A percentile compares a stretch with the other conserved stretches of the same genome.
These are phyloP conservation scores for Gleditsia sinensis DNA, from an alignment of 306 rosid species.

Conservation along the genomic window DNA sequence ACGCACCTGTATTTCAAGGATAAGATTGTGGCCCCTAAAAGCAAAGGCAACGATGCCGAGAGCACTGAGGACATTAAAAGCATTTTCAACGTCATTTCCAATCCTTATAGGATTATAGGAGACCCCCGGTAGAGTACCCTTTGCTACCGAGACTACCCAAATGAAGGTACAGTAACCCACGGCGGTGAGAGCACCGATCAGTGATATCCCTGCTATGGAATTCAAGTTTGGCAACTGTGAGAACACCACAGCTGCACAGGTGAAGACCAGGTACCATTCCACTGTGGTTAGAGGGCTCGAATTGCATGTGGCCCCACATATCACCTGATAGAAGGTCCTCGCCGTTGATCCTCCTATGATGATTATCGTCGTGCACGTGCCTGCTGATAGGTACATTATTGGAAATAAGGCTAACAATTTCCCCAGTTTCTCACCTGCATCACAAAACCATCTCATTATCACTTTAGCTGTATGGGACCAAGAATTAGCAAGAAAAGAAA, in stretches of 20 bases:
- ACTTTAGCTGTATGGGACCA: no score
- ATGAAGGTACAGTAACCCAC: conserved; percentile 10
- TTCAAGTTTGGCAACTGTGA: conserved; percentile 10
- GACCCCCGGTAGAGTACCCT: background rate
- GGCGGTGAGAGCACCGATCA: background rate
- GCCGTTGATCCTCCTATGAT: conserved; percentile 19
- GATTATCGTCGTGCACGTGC: conserved; percentile 2
- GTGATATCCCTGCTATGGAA: background rate
- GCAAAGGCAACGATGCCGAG: background rate
- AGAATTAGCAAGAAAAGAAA: no score
- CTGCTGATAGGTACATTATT: background rate
- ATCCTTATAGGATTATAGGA: background rate
- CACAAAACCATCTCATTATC: no score
- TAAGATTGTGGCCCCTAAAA: conserved; percentile 13
- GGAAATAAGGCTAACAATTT: background rate
- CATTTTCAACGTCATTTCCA: background rate
- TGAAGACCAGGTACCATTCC: conserved; percentile 15
- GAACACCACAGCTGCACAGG: background rate
- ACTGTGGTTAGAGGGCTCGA: background rate
- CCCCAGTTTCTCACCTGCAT: background rate
- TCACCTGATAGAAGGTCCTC: conserved; percentile 8
- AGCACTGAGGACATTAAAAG: background rate
- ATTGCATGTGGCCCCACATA: background rate
- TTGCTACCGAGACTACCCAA: background rate
- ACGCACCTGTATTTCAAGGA: conserved; percentile 10